Percentiles rank a stretch among this genome's conserved stretches.
Conservation (phyloP, 2,329 filamentous ascomycete species). For the Aphanocladium album region DNA sequence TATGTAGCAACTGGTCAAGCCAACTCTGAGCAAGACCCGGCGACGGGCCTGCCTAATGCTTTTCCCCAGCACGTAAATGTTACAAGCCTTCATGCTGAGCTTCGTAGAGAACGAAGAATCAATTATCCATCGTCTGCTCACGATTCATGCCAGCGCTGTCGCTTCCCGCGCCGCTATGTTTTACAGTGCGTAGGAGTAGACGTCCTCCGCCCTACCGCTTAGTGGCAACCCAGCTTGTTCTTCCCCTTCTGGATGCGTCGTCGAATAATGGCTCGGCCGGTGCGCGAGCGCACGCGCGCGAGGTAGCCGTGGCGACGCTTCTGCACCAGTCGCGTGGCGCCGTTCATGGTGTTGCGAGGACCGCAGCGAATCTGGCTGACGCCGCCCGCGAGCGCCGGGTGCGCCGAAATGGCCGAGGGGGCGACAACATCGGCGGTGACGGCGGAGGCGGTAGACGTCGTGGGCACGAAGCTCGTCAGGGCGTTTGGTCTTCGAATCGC, state of each 20-base stretch:
- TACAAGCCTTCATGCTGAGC: not conserved
- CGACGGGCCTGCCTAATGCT: not conserved
- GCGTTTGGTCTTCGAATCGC: slow-evolving; percentile 26
- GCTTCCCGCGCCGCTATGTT: not conserved
- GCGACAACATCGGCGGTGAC: slow-evolving; percentile 41
- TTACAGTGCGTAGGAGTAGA: not conserved
- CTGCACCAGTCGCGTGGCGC: slow-evolving; percentile 49
- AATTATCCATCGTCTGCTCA: too few species aligned
- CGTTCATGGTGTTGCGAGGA: slow-evolving; percentile 53
- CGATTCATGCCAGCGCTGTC: not conserved
- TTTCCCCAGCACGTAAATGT: not conserved
- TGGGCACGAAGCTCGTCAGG: slow-evolving; percentile 28
- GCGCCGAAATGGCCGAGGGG: slow-evolving; percentile 41
- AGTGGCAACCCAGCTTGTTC: slow-evolving; percentile 32
- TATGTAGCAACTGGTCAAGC: not conserved
- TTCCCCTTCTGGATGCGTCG: slow-evolving; percentile 51
- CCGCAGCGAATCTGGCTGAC: slow-evolving; percentile 50
- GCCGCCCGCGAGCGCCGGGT: slow-evolving; percentile 45
- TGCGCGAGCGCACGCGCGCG: slow-evolving; percentile 43
- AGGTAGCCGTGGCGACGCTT: slow-evolving; percentile 57
- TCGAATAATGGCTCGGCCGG: slow-evolving; percentile 48
- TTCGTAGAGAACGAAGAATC: too few species aligned
- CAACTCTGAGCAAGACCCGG: slow-evolving; percentile 7
- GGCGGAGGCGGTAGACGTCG: slow-evolving; percentile 16
- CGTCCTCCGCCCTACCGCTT: not conserved